A percentile compares a stretch with the other conserved stretches of the same genome.
These are phyloP conservation scores for Melanogaster broomeanus DNA, from an alignment of 768 basidiomycete genomes.

Conservation along the genomic window DNA sequence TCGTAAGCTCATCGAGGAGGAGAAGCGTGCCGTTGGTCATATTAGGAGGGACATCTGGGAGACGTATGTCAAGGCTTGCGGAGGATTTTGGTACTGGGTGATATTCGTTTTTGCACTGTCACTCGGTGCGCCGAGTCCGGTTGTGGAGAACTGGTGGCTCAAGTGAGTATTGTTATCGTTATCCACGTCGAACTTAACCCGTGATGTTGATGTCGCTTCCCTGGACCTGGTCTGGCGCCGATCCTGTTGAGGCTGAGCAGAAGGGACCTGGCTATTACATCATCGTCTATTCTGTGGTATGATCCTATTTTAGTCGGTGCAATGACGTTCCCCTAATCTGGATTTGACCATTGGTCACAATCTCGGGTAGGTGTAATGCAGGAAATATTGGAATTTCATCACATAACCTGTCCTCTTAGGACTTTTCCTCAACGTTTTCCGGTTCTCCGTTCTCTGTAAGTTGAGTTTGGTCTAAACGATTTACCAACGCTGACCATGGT, in stretches of 20 bases:
- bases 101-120: slow-evolving; percentile 53
- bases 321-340: slow-evolving; percentile 22
- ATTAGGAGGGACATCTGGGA: slow-evolving; percentile 69
- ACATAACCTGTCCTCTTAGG: slow-evolving; percentile 37
- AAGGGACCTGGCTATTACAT: slow-evolving; percentile 50
- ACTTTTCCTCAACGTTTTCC: slow-evolving; percentile 55
- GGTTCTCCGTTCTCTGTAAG: slow-evolving; percentile 75
- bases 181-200: slow-evolving; percentile 7
- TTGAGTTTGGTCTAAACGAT: slow-evolving; percentile 5
- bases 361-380: slow-evolving; percentile 30
- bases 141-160: slow-evolving; percentile 74
- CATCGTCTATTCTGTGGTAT: slow-evolving; percentile 64
- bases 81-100: slow-evolving; percentile 55
- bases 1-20: slow-evolving; percentile 84
- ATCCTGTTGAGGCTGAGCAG: slow-evolving; percentile 38
- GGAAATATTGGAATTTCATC: background rate
- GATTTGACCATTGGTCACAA: slow-evolving; percentile 35
- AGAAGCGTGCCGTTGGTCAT: slow-evolving; percentile 71
- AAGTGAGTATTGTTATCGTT: slow-evolving; percentile 35
- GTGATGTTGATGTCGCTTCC: slow-evolving; percentile 23
- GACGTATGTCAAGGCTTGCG: slow-evolving; percentile 54
- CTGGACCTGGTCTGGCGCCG: slow-evolving; percentile 59
- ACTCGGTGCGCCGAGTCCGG: slow-evolving; percentile 62
- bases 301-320: slow-evolving; percentile 12
- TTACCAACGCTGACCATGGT: slow-evolving; percentile 6